These are phyloP conservation scores for Cyberlindnera maclurae DNA, from an alignment of 805 yeast species.

Conservation along the genomic window DNA sequence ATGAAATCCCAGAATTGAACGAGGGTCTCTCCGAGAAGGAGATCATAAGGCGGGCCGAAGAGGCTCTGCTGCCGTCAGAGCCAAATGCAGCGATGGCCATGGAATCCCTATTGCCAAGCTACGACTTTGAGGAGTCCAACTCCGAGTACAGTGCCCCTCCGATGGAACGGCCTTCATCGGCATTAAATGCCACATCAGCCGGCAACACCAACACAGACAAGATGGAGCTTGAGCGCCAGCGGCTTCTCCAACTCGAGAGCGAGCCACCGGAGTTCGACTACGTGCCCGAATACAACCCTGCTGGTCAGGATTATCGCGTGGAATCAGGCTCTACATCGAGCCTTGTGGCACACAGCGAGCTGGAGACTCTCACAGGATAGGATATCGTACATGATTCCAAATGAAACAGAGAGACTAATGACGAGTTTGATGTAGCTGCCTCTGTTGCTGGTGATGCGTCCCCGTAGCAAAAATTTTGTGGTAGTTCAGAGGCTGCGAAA, in stretches of 20 bases:
- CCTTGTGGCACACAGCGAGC: background rate
- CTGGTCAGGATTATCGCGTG: background rate
- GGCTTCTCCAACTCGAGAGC: slow-evolving; percentile 33
- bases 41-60: slow-evolving; percentile 43
- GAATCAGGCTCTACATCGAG: background rate
- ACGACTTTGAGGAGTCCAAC: slow-evolving; percentile 3
- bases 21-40: slow-evolving; percentile 49
- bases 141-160: slow-evolving; percentile 2
- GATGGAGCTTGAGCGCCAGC: slow-evolving; percentile 31
- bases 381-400: background rate
- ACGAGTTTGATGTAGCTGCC: too few relatives aligned
- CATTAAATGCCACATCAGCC: slow-evolving; percentile 6
- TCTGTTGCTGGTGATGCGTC: too few relatives aligned
- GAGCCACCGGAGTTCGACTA: slow-evolving; percentile 32
- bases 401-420: too few relatives aligned
- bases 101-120: slow-evolving; percentile 18
- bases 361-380: slow-evolving; percentile 1
- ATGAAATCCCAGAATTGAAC: slow-evolving; percentile 7
- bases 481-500: too few relatives aligned
- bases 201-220: slow-evolving; percentile 25
- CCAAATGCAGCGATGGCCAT: slow-evolving; percentile 23
- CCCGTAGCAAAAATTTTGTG: too few relatives aligned
- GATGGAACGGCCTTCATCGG: background rate
- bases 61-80: slow-evolving; percentile 57
- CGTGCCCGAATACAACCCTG: slow-evolving; percentile 19